These are phyloP conservation scores for Helotiales sp. DNA, from an alignment of 2,329 filamentous ascomycete species.

Conservation along the genomic window DNA sequence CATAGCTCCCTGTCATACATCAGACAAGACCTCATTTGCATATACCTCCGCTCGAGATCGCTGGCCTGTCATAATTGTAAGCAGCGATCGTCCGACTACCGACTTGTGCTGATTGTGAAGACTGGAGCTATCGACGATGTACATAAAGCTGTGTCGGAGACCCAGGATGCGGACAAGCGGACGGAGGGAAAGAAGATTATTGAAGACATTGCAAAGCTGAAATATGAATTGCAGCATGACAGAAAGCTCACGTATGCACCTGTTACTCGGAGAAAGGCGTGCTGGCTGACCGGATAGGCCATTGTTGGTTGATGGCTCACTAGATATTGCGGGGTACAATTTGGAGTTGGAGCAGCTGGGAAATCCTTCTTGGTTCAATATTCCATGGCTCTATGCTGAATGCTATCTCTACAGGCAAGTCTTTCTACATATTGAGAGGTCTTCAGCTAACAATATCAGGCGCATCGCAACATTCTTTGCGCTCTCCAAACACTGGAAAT, in stretches of 20 bases:
- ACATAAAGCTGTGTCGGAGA: constrained; percentile 68
- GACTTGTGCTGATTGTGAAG: constrained; percentile 44
- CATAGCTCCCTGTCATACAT: constrained; percentile 73
- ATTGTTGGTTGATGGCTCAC: constrained; percentile 34
- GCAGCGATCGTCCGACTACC: background rate
- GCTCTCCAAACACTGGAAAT: constrained; percentile 78
- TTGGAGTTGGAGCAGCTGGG: constrained; percentile 75
- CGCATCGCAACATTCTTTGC: constrained; percentile 80
- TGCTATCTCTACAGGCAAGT: constrained; percentile 82
- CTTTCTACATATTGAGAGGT: background rate
- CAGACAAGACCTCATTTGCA: constrained; percentile 83
- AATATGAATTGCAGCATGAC: constrained; percentile 95
- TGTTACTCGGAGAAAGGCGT: constrained; percentile 24
- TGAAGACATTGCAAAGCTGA: constrained; percentile 75
- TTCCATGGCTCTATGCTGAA: constrained; percentile 87
- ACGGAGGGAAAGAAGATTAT: constrained; percentile 87
- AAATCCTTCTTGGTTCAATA: constrained; percentile 76
- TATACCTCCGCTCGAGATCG: constrained; percentile 80
- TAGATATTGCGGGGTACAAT: constrained; percentile 78
- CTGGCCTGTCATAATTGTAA: constrained; percentile 91
- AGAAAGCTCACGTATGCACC: constrained; percentile 67
- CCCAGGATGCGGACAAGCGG: constrained; percentile 57
- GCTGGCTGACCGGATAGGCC: constrained; percentile 58
- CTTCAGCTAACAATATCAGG: constrained; percentile 45
- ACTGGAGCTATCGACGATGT: constrained; percentile 93